phyloP scores from a whole-genome alignment of 2,329 filamentous ascomycete genomes.

The Neofusicoccum cordaticola region DNA sequence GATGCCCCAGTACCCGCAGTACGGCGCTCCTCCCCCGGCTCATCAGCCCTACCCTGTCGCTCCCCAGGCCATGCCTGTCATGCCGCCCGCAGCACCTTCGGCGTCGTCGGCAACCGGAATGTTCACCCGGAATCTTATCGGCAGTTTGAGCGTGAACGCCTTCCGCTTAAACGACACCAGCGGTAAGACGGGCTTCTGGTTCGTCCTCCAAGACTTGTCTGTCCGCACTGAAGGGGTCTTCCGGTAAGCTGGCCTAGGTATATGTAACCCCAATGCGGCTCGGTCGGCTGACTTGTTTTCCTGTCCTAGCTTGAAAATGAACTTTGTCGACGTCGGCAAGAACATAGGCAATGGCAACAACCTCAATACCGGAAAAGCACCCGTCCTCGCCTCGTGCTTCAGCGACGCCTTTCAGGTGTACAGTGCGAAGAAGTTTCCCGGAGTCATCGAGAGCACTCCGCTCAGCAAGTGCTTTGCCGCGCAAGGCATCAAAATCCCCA shows the following conservation, averaged over 20 bases:
- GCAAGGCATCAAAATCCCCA: slow-evolving; percentile 96
- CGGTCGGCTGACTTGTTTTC: slow-evolving; percentile 20
- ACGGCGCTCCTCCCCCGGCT: slow-evolving; percentile 15
- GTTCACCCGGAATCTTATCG: slow-evolving; percentile 94
- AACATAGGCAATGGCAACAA: slow-evolving; percentile 37
- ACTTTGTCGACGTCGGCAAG: slow-evolving; percentile 80
- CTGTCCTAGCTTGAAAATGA: slow-evolving; percentile 59
- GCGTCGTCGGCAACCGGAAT: slow-evolving; percentile 66
- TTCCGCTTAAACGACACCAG: slow-evolving; percentile 76
- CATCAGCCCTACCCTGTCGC: slow-evolving; percentile 8
- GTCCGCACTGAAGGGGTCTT: slow-evolving; percentile 91
- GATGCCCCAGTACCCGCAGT: slow-evolving; percentile 17
- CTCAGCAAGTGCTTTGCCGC: slow-evolving; percentile 89
- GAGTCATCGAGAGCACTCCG: slow-evolving; percentile 88
- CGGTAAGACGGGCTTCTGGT: slow-evolving; percentile 89
- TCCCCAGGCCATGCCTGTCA: slow-evolving; percentile 2
- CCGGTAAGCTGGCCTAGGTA: slow-evolving; percentile 57
- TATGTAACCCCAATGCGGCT: neutral
- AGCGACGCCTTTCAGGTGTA: slow-evolving; percentile 90
- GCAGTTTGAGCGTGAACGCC: slow-evolving; percentile 84
- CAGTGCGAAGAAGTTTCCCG: slow-evolving; percentile 97
- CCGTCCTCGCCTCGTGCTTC: slow-evolving; percentile 80
- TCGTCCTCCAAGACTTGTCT: slow-evolving; percentile 91
- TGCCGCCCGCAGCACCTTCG: slow-evolving; percentile 21
- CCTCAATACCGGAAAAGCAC: slow-evolving; percentile 73